Percentiles rank a stretch among this genome's conserved stretches.
phyloP scores from a whole-genome alignment of 352 stramenopile species.

The Globisporangium irregulare region DNA sequence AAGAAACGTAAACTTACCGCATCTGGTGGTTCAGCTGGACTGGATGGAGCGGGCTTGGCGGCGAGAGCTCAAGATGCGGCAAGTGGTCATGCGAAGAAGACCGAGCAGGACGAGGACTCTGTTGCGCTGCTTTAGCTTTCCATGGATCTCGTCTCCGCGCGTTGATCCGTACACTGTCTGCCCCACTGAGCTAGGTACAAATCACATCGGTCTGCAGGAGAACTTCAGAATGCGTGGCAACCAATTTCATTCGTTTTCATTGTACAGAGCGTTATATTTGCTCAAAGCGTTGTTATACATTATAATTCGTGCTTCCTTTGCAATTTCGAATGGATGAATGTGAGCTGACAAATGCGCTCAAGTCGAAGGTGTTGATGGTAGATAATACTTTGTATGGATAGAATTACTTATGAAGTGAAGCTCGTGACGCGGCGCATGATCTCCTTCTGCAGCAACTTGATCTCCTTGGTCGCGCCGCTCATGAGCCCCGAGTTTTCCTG shows the following conservation, averaged over 20 bases:
- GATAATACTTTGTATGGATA: neutral
- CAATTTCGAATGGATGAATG: neutral
- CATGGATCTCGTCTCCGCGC: neutral
- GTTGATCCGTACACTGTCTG: neutral
- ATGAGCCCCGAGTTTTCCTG: conserved; percentile 96
- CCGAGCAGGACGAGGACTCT: conserved; percentile 4
- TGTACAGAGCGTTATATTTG: conserved; percentile 1
- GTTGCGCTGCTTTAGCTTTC: conserved; percentile 10
- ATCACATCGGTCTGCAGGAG: neutral
- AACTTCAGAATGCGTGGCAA: neutral
- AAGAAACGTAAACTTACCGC: conserved; percentile 12
- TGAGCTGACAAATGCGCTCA: neutral
- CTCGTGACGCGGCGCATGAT: conserved; percentile 46
- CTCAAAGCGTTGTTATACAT: neutral
- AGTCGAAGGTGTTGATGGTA: neutral
- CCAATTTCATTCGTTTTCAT: conserved; percentile 2
- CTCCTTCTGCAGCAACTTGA: conserved; percentile 64
- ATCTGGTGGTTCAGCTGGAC: neutral
- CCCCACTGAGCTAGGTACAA: neutral
- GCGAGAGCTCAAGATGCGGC: neutral
- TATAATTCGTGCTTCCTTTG: neutral
- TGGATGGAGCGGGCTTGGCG: neutral
- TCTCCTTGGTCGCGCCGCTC: conserved; percentile 76
- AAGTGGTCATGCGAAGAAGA: neutral
- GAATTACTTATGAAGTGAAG: conserved; percentile 6